Conservation (phyloP, 2,329 filamentous ascomycete genomes). For the Phyllachora maydis region DNA sequence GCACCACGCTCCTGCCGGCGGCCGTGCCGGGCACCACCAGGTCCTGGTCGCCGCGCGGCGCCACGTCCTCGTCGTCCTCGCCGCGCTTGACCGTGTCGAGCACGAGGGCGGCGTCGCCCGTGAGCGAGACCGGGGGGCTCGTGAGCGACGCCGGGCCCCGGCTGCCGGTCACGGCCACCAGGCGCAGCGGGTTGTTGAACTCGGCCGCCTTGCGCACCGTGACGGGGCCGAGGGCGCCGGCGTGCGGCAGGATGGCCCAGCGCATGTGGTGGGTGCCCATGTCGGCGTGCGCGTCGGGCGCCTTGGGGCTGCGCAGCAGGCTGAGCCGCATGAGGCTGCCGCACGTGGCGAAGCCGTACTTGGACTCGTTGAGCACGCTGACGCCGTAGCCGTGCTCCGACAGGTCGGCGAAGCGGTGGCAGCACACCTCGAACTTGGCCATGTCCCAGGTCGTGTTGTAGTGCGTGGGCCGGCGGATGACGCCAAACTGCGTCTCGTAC, state of each 20-base stretch:
- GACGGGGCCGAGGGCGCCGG: slow-evolving; percentile 45
- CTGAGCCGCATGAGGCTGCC: slow-evolving; percentile 82
- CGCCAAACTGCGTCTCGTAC: slow-evolving; percentile 88
- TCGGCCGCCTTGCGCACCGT: slow-evolving; percentile 73
- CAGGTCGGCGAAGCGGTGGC: slow-evolving; percentile 53
- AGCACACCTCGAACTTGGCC: slow-evolving; percentile 64
- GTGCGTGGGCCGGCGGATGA: slow-evolving; percentile 77
- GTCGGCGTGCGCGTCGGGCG: slow-evolving; percentile 80
- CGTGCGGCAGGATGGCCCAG: slow-evolving; percentile 79
- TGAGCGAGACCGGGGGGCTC: slow-evolving; percentile 38
- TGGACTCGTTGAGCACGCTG: slow-evolving; percentile 83
- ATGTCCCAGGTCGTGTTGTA: slow-evolving; percentile 88
- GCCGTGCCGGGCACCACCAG: slow-evolving; percentile 19
- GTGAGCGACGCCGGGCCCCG: slow-evolving; percentile 3
- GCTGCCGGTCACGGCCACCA: slow-evolving; percentile 18
- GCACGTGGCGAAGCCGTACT: slow-evolving; percentile 84
- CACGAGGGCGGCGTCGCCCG: slow-evolving; percentile 41
- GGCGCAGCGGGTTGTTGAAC: slow-evolving; percentile 66
- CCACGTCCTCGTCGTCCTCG: slow-evolving; percentile 66
- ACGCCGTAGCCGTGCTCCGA: slow-evolving; percentile 55
- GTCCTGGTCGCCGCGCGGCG: too few species aligned
- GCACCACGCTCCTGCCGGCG: slow-evolving; percentile 56
- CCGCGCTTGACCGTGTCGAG: slow-evolving; percentile 85
- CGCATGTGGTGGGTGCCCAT: slow-evolving; percentile 79
- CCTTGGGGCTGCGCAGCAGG: slow-evolving; percentile 72